Evolutionary conservation across 2,329 filamentous ascomycete species (phyloP), one percentile per base, ranked within the genome.

Genomic region (Colletotrichum cordylinicola): DNA sequence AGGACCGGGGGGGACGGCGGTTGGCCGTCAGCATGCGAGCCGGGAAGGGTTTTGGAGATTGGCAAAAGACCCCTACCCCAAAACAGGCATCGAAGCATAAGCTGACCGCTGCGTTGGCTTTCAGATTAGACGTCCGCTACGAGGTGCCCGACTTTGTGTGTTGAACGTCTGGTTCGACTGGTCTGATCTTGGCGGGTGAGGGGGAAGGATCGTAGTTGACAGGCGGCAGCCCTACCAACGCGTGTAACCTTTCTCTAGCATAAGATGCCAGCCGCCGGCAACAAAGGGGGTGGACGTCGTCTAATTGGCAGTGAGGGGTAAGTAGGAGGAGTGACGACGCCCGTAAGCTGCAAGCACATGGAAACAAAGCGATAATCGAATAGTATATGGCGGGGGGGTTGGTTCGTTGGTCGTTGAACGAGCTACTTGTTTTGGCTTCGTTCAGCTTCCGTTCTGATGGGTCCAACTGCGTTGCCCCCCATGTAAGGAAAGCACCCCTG

Each of bases 11-110:
- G 29, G 43, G 43, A 52, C 43, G 43, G 43, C n/a, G 43, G 43
- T 52, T 52, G 43, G 43, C 21, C 12, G 82, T 83, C 21, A 82
- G 74, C 18, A 83, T 81, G 82, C 5, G 81, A 80, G 1, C 76
- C 81, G 2, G 77, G 33, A 82, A 81, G 8, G 27, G 21, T 21
- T 29, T n/a, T 39, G 52, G n/a, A 67, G n/a, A 39, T 33, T 35
- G 58, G 29, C 33, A 21, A 33, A 61, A 27, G n/a, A 35, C 18
- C 56, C 56, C 27, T 33, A 33, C 31, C 66, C 62, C 62, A 24
- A 37, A 68, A 58, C 16, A 68, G 66, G 66, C 16, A 68, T 56
- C 52, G 33, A 60, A 55, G 33, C 61, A 43, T 68, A 68, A 68
- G 66, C 66, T 68, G 66, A 68, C 66, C 52, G 52, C 66, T n/a